These are phyloP conservation scores for Populus hybrid DNA, from an alignment of 441 rosid genomes.

Conservation along the genomic window DNA sequence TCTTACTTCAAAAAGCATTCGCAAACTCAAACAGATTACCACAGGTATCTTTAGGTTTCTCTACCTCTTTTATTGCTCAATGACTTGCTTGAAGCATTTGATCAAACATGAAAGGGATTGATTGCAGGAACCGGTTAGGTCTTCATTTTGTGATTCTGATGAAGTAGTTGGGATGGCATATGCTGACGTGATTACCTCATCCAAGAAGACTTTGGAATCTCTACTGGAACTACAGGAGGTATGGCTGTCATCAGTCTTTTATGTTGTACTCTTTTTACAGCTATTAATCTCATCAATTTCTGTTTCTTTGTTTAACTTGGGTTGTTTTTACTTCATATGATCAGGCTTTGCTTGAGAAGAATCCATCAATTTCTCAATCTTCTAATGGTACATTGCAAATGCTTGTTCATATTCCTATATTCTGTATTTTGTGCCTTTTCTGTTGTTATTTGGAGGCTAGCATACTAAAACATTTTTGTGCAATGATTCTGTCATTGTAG, in stretches of 20 bases:
- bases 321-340: slow-evolving; percentile 2
- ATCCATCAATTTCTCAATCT: slow-evolving; percentile 62
- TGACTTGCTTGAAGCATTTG: neutral
- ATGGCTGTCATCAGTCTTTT: slow-evolving; percentile 9
- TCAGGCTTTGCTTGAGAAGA: slow-evolving; percentile 83
- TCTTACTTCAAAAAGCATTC: slow-evolving; percentile 87
- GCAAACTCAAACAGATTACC: slow-evolving; percentile 78
- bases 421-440: neutral
- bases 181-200: slow-evolving; percentile 53
- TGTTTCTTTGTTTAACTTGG: neutral
- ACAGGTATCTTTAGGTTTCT: slow-evolving; percentile 39
- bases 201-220: slow-evolving; percentile 75
- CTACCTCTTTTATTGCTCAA: neutral
- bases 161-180: slow-evolving; percentile 56
- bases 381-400: slow-evolving; percentile 44
- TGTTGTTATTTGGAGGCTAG: neutral
- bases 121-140: slow-evolving; percentile 65
- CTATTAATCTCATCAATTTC: neutral
- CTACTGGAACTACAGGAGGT: slow-evolving; percentile 80
- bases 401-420: neutral
- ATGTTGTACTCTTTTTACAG: neutral
- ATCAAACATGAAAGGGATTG: slow-evolving; percentile 2
- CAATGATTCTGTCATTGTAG: neutral
- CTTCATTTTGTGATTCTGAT: slow-evolving; percentile 56
- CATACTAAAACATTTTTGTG: neutral